These are phyloP conservation scores for Verticillium zaregamsianum DNA, from an alignment of 2,329 filamentous ascomycete genomes.

Conservation along the genomic window DNA sequence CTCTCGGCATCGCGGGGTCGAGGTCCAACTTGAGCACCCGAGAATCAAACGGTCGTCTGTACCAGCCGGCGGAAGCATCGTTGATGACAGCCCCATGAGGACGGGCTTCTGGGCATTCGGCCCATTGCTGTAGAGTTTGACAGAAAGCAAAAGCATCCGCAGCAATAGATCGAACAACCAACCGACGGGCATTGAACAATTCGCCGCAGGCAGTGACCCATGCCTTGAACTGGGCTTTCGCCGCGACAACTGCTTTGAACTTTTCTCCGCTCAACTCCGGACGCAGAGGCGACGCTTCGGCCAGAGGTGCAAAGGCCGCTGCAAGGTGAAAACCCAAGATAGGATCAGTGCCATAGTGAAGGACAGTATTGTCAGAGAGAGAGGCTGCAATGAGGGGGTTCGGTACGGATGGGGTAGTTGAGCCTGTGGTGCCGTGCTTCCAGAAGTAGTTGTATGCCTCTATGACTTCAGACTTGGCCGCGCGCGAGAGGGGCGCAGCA, in stretches of 20 bases:
- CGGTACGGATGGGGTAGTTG: conserved; percentile 15
- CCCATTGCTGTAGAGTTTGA: conserved; percentile 42
- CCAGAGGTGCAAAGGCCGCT: conserved; percentile 34
- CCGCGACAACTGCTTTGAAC: conserved; percentile 25
- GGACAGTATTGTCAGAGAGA: conserved; percentile 25
- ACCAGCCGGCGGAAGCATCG: conserved; percentile 32
- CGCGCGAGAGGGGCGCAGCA: conserved; percentile 29
- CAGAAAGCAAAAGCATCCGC: conserved; percentile 49
- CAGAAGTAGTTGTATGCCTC: conserved; percentile 26
- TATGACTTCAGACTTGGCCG: conserved; percentile 17
- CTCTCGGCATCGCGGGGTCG: conserved; percentile 7
- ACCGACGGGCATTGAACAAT: conserved; percentile 25
- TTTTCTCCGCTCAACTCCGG: conserved; percentile 10
- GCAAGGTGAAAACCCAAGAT: conserved; percentile 55
- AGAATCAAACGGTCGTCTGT: conserved; percentile 34
- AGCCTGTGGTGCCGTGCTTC: conserved; percentile 25
- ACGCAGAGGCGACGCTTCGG: conserved; percentile 33
- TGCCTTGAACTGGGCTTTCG: conserved; percentile 38
- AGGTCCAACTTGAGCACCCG: conserved; percentile 36
- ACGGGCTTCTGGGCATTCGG: too few species aligned
- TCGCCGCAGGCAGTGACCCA: conserved; percentile 33
- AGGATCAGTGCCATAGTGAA: conserved; percentile 48
- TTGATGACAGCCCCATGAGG: conserved; percentile 14
- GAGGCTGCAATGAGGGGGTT: conserved; percentile 37
- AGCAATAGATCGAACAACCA: conserved; percentile 38